Base-by-base conservation (phyloP, 106 monocot genomes). In the Phalaenopsis equestris region DNA sequence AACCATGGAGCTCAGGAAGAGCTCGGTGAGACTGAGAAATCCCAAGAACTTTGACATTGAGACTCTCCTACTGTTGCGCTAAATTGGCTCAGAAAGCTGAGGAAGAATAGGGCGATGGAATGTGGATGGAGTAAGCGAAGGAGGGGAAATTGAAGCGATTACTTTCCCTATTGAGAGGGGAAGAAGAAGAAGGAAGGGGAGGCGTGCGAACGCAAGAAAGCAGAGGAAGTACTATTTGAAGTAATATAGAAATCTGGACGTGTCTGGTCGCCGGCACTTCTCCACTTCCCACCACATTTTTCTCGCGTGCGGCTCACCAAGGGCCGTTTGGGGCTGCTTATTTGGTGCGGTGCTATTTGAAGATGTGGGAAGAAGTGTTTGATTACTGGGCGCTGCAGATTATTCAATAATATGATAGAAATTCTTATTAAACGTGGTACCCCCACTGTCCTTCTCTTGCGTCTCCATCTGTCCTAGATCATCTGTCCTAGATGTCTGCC, bases 1-100 rank as follows among this genome's bases (percentile, higher is more conserved):
- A 47, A 98, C 84, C 67, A 73, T 48, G 12, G 90, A 65, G 89
- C 94, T 98, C 39, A 98, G 49, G 21, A 88, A 73, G 12, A 98
- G 89, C 89, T 98, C 97, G 11, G 74, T 49, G 58, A 90, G 21
- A 55, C 76, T 77, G 6, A 94, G 42, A 38, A 94, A 70, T 8
- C 87, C 79, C 41, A 73, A 10, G 55, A 96, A 70, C 83, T 83
- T 80, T 17, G 70, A 85, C 96, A 93, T 93, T 5, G 73, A 18
- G 11, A 73, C 2, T 39, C 36, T 43, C 73, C 73, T 42, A 21
- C 73, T 42, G 41, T 12, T 70, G 61, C 18, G 61, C 19, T n/a
- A 6, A n/a, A 61, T 21, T 61, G 6, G 21, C n/a, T 61, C 19
- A n/a, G n/a, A 6, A 61, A 21, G 19, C 8, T 10, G 8, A 61